These are phyloP conservation scores for Trichoderma sp. DNA, from an alignment of 2,329 filamentous ascomycete genomes.

Conservation along the genomic window DNA sequence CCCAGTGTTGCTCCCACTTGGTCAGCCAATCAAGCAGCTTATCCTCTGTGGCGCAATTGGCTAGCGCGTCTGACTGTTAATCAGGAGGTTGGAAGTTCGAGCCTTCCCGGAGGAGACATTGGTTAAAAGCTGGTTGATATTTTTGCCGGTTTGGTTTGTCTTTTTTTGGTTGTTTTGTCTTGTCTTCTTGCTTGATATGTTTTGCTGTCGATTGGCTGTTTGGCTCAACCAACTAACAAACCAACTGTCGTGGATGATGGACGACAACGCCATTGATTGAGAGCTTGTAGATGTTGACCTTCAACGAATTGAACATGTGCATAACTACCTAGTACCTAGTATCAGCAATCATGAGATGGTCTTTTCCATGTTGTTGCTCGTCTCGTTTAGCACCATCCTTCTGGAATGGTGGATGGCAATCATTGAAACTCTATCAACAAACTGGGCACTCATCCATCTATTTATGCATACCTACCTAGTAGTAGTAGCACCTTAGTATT, in stretches of 20 bases:
- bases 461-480: too few relatives aligned
- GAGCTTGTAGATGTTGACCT: too few relatives aligned
- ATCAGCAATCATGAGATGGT: too few relatives aligned
- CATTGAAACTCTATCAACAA: too few relatives aligned
- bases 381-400: too few relatives aligned
- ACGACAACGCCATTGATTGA: neutral
- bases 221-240: neutral
- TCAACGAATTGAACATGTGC: too few relatives aligned
- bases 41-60: constrained; percentile 47
- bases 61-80: constrained; percentile 61
- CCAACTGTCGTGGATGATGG: neutral
- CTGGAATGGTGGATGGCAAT: too few relatives aligned
- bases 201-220: neutral
- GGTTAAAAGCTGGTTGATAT: neutral
- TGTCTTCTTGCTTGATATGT: neutral
- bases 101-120: constrained; percentile 20
- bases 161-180: neutral
- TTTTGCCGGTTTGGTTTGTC: neutral
- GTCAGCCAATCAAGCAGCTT: constrained; percentile 8
- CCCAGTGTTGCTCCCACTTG: neutral
- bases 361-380: too few relatives aligned
- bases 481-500: too few relatives aligned
- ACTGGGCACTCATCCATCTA: too few relatives aligned
- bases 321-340: neutral
- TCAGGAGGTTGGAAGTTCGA: constrained; percentile 24